phyloP scores from a whole-genome alignment of 371 early-diverging fungal species.

The Batkoa obscura region DNA sequence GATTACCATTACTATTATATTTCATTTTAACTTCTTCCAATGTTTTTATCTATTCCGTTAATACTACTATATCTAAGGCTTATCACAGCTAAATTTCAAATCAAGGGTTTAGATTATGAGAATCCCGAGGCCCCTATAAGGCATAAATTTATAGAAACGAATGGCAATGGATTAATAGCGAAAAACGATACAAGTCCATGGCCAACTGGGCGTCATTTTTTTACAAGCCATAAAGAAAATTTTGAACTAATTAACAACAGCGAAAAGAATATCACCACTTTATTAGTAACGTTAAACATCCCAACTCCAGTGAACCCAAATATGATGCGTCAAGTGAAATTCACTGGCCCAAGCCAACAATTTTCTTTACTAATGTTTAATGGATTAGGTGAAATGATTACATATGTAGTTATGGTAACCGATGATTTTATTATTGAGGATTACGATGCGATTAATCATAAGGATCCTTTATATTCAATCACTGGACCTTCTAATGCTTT shows the following conservation, averaged over 20 bases:
- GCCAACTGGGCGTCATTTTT: neutral
- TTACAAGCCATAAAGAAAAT: neutral
- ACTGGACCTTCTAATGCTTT: neutral
- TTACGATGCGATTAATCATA: neutral
- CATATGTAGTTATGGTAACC: neutral
- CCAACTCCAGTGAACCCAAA: neutral
- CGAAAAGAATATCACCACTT: neutral
- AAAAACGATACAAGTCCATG: neutral
- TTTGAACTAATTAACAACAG: neutral
- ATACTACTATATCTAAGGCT: too few relatives aligned
- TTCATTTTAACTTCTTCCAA: too few relatives aligned
- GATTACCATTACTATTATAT: too few relatives aligned
- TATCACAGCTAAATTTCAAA: too few relatives aligned
- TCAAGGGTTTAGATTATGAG: too few relatives aligned
- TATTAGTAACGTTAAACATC: neutral
- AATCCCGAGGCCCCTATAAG: too few relatives aligned
- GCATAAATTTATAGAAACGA: too few relatives aligned
- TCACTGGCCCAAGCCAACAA: neutral
- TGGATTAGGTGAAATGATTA: neutral
- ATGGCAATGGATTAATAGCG: too few relatives aligned
- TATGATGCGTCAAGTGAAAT: neutral
- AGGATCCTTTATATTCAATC: neutral
- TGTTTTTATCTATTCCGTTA: too few relatives aligned
- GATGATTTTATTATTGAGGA: neutral
- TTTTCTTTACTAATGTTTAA: neutral